Evolutionary conservation across 768 basidiomycete genomes (phyloP).

Genomic region (Leccinum imitatum): DNA sequence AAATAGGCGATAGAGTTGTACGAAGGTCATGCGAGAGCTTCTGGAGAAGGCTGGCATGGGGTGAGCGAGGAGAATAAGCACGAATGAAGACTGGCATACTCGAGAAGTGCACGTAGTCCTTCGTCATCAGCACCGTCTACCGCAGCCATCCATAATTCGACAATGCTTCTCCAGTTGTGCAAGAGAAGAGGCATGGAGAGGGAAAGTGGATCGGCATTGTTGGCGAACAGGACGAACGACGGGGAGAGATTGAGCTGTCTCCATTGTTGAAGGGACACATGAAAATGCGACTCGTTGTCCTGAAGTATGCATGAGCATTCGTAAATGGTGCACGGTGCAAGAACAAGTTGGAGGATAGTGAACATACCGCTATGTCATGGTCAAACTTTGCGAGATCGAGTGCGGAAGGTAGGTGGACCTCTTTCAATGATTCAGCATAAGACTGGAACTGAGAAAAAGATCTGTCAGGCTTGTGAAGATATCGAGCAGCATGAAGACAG

Average conservation of each 20-base stretch:
- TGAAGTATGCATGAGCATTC: slow-evolving; percentile 25
- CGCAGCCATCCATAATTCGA: slow-evolving; percentile 61
- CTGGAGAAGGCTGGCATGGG: slow-evolving; percentile 60
- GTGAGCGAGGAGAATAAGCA: slow-evolving; percentile 11
- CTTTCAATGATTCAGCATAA: slow-evolving; percentile 61
- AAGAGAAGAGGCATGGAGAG: slow-evolving; percentile 79
- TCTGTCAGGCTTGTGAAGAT: not conserved
- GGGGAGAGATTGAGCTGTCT: slow-evolving; percentile 78
- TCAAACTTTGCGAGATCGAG: slow-evolving; percentile 56
- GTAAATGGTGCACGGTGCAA: not conserved
- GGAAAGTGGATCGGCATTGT: slow-evolving; percentile 57
- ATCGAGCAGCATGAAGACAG: not conserved
- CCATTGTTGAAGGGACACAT: slow-evolving; percentile 71
- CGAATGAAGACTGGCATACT: slow-evolving; percentile 46
- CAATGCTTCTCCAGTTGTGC: slow-evolving; percentile 73
- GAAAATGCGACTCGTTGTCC: slow-evolving; percentile 82
- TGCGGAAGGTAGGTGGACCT: slow-evolving; percentile 70
- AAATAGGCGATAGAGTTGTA: slow-evolving; percentile 59
- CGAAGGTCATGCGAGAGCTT: slow-evolving; percentile 80
- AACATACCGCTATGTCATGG: slow-evolving; percentile 53
- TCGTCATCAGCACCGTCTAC: slow-evolving; percentile 67
- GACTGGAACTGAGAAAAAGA: slow-evolving; percentile 60
- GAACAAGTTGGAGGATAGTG: not conserved
- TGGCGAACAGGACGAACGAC: slow-evolving; percentile 69
- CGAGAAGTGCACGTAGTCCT: slow-evolving; percentile 68